These are phyloP conservation scores for Populus simonii DNA, from an alignment of 345 rosid species.

Conservation along the genomic window DNA sequence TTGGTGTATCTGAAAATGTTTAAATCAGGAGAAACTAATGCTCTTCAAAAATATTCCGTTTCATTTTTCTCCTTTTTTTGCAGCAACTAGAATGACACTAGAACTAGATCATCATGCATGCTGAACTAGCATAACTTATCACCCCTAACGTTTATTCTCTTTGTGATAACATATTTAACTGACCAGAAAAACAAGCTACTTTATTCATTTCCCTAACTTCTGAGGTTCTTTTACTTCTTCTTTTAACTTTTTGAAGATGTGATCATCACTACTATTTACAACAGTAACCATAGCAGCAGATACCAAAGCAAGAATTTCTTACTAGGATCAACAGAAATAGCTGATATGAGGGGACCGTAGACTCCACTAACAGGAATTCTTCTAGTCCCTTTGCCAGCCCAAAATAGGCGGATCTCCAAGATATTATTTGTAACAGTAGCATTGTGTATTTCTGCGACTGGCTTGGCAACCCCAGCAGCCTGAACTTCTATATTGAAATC, in stretches of 20 bases:
- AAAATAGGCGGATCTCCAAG: conserved; percentile 11
- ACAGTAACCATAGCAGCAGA: not conserved
- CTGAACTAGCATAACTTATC: not conserved
- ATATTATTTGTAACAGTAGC: not conserved
- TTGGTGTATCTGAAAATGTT: not conserved
- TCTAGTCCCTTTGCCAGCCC: conserved; percentile 16
- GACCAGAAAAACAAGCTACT: not conserved
- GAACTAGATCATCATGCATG: not conserved
- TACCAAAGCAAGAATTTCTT: not conserved
- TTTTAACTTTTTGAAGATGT: not conserved
- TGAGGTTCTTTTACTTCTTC: not conserved
- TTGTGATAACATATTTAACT: no score
- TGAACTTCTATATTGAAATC: conserved; percentile 9
- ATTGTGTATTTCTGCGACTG: not conserved
- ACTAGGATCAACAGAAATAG: conserved; percentile 10
- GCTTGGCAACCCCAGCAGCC: not conserved
- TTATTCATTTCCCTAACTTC: not conserved
- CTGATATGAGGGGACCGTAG: conserved; percentile 15
- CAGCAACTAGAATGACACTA: not conserved
- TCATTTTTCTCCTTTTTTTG: no score
- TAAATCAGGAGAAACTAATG: not conserved
- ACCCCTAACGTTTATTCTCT: not conserved
- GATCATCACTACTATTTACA: not conserved
- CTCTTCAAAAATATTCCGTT: no score
- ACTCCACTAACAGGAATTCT: conserved; percentile 11